Evolutionary conservation across 225 moss, liverwort and hornwort species (phyloP), one percentile per base, ranked within the genome.

Genomic region (Ulota crispa): DNA sequence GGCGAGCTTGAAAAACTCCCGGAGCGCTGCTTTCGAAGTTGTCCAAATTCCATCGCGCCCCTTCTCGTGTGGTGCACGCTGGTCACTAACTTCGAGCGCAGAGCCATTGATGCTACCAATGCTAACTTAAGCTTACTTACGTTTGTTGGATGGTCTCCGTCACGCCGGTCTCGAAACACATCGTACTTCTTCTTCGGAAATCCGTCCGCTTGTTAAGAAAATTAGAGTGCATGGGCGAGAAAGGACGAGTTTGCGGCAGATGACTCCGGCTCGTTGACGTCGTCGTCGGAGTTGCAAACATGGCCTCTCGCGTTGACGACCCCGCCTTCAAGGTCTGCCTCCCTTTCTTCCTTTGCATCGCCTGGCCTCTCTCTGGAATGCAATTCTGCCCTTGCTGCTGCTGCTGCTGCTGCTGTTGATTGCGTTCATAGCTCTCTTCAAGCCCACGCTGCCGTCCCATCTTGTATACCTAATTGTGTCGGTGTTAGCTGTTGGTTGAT

Each of bases 221-320:
- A 27, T 41, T 19, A 19, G 2, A 14, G 0, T 39, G 30, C 28
- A 27, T 24, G 61, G 13, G 21, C 7, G 13, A 4, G 6, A 30
- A 43, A 42, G 42, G 59, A 41, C 7, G 27, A 75, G 19, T 39
- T 28, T 63, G 63, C 47, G 47, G 63, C 8, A 13, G 26, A 50
- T 36, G 36, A 63, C 52, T 72, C 23, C 31, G 41, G 12, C 37
- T 50, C 13, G 36, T 72, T 62, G 26, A 73, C 26, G 16, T 18
- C 34, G 34, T 34, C 2, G 43, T 45, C 9, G 52, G 39, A 72
- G 23, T 80, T 53, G 50, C 50, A 72, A 52, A 37, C 73, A 64
- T 80, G 80, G 54, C 80, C 39, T 68, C 57, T 39, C 80, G 64
- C 15, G 53, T 63, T 47, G 80, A 73, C 23, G 80, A 80, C 73